Base-by-base conservation (phyloP, 495 filamentous ascomycete species). In the Jackrogersella minutella region DNA sequence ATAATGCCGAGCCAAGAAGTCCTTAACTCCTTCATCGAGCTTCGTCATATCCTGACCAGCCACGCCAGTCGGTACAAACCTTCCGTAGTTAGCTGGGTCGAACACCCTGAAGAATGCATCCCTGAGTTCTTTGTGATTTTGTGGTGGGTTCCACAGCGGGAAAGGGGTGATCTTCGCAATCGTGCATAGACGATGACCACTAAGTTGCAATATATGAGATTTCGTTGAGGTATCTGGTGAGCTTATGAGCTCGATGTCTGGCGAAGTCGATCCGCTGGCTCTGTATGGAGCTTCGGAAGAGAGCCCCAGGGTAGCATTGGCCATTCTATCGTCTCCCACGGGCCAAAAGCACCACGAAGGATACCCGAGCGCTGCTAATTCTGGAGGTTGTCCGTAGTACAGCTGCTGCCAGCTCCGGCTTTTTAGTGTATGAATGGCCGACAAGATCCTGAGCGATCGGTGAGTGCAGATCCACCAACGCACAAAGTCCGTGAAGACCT, bases 381-480 rank as follows among this genome's bases (percentile, higher is more conserved):
- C 26, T 9, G 13, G 14, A 9, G 44, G 26, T 11, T 28, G n/a
- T 4, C 44, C 44, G 7, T 17, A 49, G 14, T 31, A 31, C 14
- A 19, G 9, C 44, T 49, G 44, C 26, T 49, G 44, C 44, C 44
- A 49, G 5, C n/a, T 49, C 14, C 44, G 26, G 14, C 7, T 3
- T n/a, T 49, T 31, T 2, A 31, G 5, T 2, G 44, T 31, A 6
- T 49, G 44, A n/a, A 49, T 31, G n/a, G 44, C 13, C 9, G 44
- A 49, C 26, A 49, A 9, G 24, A 49, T 49, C 44, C 44, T 28
- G 26, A 49, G 44, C n/a, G 44, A 49, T 8, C 14, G 44, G 24
- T 49, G 44, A 6, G 22, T 31, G 24, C 22, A 30, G 14, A 49
- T 49, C 44, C 44, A 49, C 44, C 44, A 49, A 16, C 26, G 22